A percentile compares a stretch with the other conserved stretches of the same genome.
These are phyloP conservation scores for Cercospora nicotianae DNA, from an alignment of 2,329 filamentous ascomycete species.

Conservation along the genomic window DNA sequence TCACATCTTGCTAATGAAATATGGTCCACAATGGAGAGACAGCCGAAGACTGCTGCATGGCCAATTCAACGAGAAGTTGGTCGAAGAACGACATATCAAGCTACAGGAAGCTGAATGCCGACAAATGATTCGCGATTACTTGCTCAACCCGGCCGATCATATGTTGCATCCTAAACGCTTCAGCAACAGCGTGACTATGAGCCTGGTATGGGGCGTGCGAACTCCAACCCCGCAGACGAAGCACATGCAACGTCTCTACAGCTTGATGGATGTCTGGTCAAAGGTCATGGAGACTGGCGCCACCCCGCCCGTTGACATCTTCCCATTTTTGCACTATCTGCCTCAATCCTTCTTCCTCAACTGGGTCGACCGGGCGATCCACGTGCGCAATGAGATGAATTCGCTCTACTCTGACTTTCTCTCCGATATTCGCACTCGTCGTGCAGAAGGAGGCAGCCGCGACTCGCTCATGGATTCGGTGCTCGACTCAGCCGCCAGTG, in stretches of 20 bases:
- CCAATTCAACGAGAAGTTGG: slow-evolving; percentile 44
- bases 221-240: slow-evolving; percentile 28
- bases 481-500: slow-evolving; percentile 39
- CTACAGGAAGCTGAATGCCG: slow-evolving; percentile 51
- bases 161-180: slow-evolving; percentile 53
- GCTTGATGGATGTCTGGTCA: slow-evolving; percentile 46
- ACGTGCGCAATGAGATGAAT: not conserved
- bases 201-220: slow-evolving; percentile 35
- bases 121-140: slow-evolving; percentile 51
- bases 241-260: slow-evolving; percentile 39
- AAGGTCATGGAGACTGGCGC: slow-evolving; percentile 1
- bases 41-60: slow-evolving; percentile 51
- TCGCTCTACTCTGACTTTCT: slow-evolving; percentile 34
- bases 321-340: not conserved
- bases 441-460: slow-evolving; percentile 28
- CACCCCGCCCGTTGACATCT: not conserved
- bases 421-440: slow-evolving; percentile 38
- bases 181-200: slow-evolving; percentile 53
- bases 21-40: slow-evolving; percentile 48
- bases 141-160: slow-evolving; percentile 44
- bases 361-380: not conserved
- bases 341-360: not conserved
- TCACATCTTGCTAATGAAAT: slow-evolving; percentile 51
- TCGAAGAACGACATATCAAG: slow-evolving; percentile 46
- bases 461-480: slow-evolving; percentile 45